Conservation (phyloP, 192 early-diverging fungal species). For the Mortierella claussenii region DNA sequence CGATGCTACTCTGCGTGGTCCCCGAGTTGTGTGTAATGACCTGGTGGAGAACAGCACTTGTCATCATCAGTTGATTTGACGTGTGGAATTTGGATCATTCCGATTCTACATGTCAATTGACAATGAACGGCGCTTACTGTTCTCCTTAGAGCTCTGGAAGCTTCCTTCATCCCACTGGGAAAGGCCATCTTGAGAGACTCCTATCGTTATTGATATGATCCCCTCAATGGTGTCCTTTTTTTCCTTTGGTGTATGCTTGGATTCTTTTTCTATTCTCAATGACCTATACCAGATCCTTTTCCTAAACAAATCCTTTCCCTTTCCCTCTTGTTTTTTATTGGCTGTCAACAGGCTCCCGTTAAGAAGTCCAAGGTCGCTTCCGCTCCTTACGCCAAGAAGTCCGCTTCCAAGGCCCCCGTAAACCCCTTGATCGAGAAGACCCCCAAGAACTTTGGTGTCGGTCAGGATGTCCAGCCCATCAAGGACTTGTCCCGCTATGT, state of each 20-base stretch:
- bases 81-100: not conserved
- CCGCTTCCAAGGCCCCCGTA: slow-evolving; percentile 71
- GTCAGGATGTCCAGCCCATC: slow-evolving; percentile 96
- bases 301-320: slow-evolving; percentile 2
- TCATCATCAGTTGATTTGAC: not conserved
- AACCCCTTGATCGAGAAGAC: slow-evolving; percentile 96
- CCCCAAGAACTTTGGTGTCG: slow-evolving; percentile 95
- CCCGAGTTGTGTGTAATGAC: not conserved
- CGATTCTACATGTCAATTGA: too few species aligned
- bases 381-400: slow-evolving; percentile 82
- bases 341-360: slow-evolving; percentile 39
- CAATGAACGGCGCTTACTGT: not conserved
- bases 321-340: not conserved
- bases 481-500: slow-evolving; percentile 96
- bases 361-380: slow-evolving; percentile 92
- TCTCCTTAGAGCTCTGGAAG: slow-evolving; percentile 50
- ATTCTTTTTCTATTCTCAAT: slow-evolving; percentile 35
- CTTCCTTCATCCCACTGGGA: not conserved
- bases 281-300: slow-evolving; percentile 46
- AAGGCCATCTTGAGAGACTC: not conserved
- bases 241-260: not conserved
- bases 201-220: too few species aligned
- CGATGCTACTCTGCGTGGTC: not conserved
- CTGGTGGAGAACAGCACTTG: not conserved
- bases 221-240: too few species aligned